Percentiles rank a stretch among this genome's conserved stretches.
Conservation (phyloP, 2,329 filamentous ascomycete genomes). For the Cryphonectria naterciae region DNA sequence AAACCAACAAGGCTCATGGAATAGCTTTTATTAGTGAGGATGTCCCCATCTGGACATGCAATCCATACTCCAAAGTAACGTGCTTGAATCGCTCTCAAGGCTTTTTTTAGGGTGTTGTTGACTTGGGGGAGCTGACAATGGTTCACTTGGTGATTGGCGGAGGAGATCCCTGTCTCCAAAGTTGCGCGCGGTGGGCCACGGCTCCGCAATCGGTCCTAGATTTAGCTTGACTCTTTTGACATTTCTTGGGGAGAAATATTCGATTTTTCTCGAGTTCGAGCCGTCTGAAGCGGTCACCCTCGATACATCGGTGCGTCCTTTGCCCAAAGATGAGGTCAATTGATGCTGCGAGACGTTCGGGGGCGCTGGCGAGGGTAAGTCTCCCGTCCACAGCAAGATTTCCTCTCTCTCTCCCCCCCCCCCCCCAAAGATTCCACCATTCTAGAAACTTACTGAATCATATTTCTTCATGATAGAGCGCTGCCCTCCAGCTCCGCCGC, state of each 20-base stretch:
- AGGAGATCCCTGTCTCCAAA: conserved; percentile 12
- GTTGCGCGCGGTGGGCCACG: conserved; percentile 7
- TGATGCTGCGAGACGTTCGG: conserved; percentile 53
- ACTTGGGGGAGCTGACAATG: conserved; percentile 12
- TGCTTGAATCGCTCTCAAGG: no score
- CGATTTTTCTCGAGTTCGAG: conserved; percentile 21
- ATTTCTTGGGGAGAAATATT: conserved; percentile 6
- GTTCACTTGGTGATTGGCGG: conserved; percentile 20
- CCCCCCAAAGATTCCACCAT: neutral
- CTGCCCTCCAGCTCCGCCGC: conserved; percentile 38
- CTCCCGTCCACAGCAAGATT: neutral
- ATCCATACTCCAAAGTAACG: no score
- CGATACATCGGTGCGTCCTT: conserved; percentile 15
- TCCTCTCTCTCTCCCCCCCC: no score
- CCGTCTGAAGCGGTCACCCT: conserved; percentile 19
- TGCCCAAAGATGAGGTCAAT: conserved; percentile 52
- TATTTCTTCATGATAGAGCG: conserved; percentile 37
- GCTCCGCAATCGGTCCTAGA: conserved; percentile 28
- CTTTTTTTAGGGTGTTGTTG: no score
- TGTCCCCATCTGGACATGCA: no score
- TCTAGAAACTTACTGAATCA: conserved; percentile 15
- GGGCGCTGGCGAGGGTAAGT: conserved; percentile 51
- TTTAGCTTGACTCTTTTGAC: conserved; percentile 19
- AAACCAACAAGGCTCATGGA: neutral
- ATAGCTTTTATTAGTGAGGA: no score